Evolutionary conservation across 352 stramenopile species (phyloP).

Genomic region (Phytophthora rubi): DNA sequence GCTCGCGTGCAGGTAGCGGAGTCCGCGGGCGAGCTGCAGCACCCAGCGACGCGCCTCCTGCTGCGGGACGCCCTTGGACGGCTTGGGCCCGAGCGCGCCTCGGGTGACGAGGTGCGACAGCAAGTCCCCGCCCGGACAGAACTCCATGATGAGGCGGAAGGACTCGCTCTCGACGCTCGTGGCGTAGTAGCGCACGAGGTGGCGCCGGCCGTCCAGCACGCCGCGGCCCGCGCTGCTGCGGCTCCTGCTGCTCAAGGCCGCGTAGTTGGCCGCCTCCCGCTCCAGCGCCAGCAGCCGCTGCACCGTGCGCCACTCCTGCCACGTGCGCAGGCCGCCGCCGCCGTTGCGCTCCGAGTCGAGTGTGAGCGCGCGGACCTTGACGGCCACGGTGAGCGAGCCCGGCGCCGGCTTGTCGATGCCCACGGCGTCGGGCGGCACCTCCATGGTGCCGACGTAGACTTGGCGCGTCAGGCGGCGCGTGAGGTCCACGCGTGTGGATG

Average conservation of each 20-base stretch:
- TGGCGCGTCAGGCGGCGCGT: conserved; percentile 36
- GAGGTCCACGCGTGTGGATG: conserved; percentile 34
- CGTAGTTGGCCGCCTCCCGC: conserved; percentile 26
- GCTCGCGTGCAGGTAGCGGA: conserved; percentile 53
- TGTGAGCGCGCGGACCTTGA: conserved; percentile 45
- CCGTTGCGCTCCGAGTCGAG: conserved; percentile 45
- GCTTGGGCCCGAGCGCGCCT: conserved; percentile 18
- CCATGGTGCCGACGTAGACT: conserved; percentile 41
- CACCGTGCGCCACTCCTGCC: conserved; percentile 51
- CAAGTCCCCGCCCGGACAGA: conserved; percentile 58
- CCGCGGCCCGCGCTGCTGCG: conserved; percentile 1
- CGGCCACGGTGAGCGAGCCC: conserved; percentile 24
- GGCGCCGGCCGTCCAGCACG: conserved; percentile 38
- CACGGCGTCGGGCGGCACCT: conserved; percentile 17
- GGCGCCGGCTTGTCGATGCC: conserved; percentile 20
- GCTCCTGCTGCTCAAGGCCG: conserved; percentile 12
- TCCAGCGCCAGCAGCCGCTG: conserved; percentile 36
- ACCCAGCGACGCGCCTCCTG: conserved; percentile 48
- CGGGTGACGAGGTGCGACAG: conserved; percentile 42
- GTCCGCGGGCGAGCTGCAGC: conserved; percentile 47
- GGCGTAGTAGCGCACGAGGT: conserved; percentile 55
- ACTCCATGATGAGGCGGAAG: conserved; percentile 69
- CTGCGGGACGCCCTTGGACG: conserved; percentile 35
- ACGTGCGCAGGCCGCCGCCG: conserved; percentile 37
- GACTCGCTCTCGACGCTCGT: conserved; percentile 53